Evolutionary conservation across 495 filamentous ascomycete species (phyloP).

Genomic region (Penicillium paradoxum): DNA sequence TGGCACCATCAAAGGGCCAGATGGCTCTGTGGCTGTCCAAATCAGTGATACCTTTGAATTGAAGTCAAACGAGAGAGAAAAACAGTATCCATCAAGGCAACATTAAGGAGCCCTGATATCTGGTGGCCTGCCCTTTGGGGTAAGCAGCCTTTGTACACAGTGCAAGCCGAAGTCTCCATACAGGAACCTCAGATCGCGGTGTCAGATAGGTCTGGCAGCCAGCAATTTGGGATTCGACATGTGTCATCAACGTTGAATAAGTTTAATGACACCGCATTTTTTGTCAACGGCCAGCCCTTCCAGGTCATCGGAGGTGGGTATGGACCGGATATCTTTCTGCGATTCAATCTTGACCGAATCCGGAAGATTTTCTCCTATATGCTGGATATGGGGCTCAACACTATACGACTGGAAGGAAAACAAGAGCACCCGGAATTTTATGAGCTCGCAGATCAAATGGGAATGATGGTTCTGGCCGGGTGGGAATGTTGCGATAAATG

Average conservation of each 20-base stretch:
- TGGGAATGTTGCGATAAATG: constrained; percentile 71
- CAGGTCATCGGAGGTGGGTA: constrained; percentile 59
- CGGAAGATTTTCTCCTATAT: constrained; percentile 44
- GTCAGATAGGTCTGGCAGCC: constrained; percentile 39
- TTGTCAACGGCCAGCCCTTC: constrained; percentile 53
- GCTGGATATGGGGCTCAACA: constrained; percentile 58
- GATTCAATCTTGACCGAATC: constrained; percentile 44
- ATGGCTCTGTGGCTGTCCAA: constrained; percentile 10
- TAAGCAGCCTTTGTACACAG: constrained; percentile 62
- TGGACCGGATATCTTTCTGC: constrained; percentile 56
- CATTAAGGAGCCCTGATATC: constrained; percentile 52
- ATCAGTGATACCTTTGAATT: constrained; percentile 35
- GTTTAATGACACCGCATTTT: constrained; percentile 52
- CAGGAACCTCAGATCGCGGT: constrained; percentile 14
- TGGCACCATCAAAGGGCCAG: constrained; percentile 31
- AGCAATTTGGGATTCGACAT: constrained; percentile 52
- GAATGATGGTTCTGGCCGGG: constrained; percentile 57
- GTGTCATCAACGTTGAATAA: constrained; percentile 47
- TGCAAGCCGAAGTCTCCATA: constrained; percentile 36
- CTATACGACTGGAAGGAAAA: constrained; percentile 60
- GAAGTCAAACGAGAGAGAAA: constrained; percentile 30
- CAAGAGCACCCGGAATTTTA: constrained; percentile 59
- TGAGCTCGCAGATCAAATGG: constrained; percentile 51
- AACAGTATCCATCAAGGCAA: constrained; percentile 31
- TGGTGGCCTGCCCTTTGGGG: constrained; percentile 82